phyloP scores from a whole-genome alignment of 2,329 filamentous ascomycete species.

The Basipetospora chlamydospora region DNA sequence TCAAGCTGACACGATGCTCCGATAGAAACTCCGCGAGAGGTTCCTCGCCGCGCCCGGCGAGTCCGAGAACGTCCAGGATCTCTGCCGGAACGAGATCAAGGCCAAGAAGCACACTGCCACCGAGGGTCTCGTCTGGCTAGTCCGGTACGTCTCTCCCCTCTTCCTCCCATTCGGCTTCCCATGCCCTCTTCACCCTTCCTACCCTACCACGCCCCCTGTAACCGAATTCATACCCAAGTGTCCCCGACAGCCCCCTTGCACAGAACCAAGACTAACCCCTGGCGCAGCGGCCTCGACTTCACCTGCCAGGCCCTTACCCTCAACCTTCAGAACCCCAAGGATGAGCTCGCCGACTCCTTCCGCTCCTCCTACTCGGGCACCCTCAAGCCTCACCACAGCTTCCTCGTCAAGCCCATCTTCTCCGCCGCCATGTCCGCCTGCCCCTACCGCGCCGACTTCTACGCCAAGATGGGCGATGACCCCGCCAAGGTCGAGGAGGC shows the following conservation, averaged over 20 bases:
- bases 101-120: constrained; percentile 77
- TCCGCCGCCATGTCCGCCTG: constrained; percentile 83
- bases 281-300: constrained; percentile 73
- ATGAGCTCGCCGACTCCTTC: constrained; percentile 82
- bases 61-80: constrained; percentile 72
- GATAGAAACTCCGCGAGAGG: constrained; percentile 75
- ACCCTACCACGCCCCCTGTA: background rate
- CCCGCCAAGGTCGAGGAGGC: constrained; percentile 46
- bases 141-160: constrained; percentile 44
- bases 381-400: constrained; percentile 82
- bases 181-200: background rate
- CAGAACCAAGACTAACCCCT: constrained; percentile 6
- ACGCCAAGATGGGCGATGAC: constrained; percentile 65
- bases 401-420: constrained; percentile 85
- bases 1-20: constrained; percentile 1
- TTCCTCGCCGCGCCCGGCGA: constrained; percentile 64
- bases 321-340: constrained; percentile 51
- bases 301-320: constrained; percentile 69
- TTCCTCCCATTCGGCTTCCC: background rate
- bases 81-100: constrained; percentile 78
- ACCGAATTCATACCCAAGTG: background rate
- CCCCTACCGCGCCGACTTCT: constrained; percentile 89
- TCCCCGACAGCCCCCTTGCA: background rate
- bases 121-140: constrained; percentile 83
- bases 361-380: constrained; percentile 69